These are phyloP conservation scores for Chaetomium tenue DNA, from an alignment of 495 filamentous ascomycete genomes.

Conservation along the genomic window DNA sequence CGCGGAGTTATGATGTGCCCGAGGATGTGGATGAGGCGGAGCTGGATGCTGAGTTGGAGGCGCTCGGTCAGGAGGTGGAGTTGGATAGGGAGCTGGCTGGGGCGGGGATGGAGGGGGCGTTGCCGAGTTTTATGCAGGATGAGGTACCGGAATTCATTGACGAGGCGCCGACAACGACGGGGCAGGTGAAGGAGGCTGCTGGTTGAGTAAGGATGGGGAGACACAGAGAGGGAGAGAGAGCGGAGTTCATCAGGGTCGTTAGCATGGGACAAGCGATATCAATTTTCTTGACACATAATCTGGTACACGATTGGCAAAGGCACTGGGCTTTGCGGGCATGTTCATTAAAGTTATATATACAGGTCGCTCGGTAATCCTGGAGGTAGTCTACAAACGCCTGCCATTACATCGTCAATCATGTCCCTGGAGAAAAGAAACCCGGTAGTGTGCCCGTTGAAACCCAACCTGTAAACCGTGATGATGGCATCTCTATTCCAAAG, in stretches of 20 bases:
- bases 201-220: constrained; percentile 33
- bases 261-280: no score
- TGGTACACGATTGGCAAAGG: neutral
- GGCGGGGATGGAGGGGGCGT: constrained; percentile 45
- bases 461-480: neutral
- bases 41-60: constrained; percentile 93
- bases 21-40: constrained; percentile 98
- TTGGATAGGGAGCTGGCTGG: constrained; percentile 60
- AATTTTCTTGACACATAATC: no score
- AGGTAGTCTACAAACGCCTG: neutral
- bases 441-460: neutral
- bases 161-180: constrained; percentile 61
- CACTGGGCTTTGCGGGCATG: constrained; percentile 2
- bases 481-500: neutral
- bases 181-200: constrained; percentile 79
- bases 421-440: neutral
- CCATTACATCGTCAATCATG: constrained; percentile 11
- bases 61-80: constrained; percentile 86
- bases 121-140: constrained; percentile 87
- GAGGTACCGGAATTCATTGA: constrained; percentile 84
- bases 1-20: constrained; percentile 88
- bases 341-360: constrained; percentile 4
- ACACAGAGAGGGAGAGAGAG: neutral
- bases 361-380: neutral
- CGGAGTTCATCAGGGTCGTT: no score